phyloP scores from a whole-genome alignment of 2,329 filamentous ascomycete species.

The Diaporthe vaccinii region DNA sequence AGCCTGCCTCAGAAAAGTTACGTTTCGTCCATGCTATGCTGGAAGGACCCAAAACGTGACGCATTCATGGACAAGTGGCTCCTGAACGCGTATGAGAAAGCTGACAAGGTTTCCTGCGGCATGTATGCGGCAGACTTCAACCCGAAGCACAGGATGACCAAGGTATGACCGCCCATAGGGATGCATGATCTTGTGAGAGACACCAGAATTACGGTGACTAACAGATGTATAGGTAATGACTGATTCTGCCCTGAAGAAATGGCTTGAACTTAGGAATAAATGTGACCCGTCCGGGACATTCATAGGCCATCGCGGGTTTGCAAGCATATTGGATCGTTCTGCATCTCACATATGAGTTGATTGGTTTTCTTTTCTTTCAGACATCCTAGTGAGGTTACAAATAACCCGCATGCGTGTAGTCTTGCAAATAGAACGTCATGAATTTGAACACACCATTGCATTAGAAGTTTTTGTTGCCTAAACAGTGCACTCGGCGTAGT shows the following conservation, averaged over 20 bases:
- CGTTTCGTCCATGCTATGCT: background rate
- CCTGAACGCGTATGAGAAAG: background rate
- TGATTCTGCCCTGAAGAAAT: background rate
- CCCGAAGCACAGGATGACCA: background rate
- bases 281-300: background rate
- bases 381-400: background rate
- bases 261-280: background rate
- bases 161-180: background rate
- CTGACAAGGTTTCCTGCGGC: background rate
- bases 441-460: background rate
- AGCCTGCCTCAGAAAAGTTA: slow-evolving; percentile 5
- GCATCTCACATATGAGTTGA: background rate
- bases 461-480: background rate
- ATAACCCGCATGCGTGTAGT: background rate
- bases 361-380: too few relatives aligned
- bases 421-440: background rate
- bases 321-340: background rate
- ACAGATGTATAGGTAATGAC: background rate
- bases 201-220: background rate
- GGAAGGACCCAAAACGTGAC: background rate
- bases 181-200: background rate
- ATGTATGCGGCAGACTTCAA: background rate
- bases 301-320: background rate
- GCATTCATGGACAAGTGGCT: slow-evolving; percentile 4
- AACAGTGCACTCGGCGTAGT: background rate